These are phyloP conservation scores for Metschnikowia kofuensis DNA, from an alignment of 805 yeast species.

Conservation along the genomic window DNA sequence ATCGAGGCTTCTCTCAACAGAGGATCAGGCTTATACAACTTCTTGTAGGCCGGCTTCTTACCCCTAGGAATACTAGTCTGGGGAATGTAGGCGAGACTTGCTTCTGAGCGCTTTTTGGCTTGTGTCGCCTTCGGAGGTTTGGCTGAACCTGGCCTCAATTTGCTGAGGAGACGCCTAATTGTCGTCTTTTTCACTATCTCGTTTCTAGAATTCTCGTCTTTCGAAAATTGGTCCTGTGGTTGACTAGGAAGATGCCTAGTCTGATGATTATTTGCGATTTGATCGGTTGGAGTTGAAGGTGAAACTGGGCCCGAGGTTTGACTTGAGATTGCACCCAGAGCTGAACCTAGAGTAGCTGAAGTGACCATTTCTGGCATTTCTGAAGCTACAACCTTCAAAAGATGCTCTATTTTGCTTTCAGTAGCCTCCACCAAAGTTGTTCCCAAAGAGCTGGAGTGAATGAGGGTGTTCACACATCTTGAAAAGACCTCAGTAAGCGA, in stretches of 20 bases:
- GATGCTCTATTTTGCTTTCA: not conserved
- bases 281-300: too few relatives aligned
- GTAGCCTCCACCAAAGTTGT: constrained; percentile 13
- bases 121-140: not conserved
- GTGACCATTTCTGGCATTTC: not conserved
- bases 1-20: constrained; percentile 16
- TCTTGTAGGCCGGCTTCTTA: constrained; percentile 19
- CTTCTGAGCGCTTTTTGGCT: not conserved
- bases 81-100: constrained; percentile 11
- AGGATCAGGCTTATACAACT: constrained; percentile 26
- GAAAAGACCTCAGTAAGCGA: constrained; percentile 23
- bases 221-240: too few relatives aligned
- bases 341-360: too few relatives aligned
- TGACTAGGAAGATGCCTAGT: too few relatives aligned
- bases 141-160: not conserved
- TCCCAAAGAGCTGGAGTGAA: constrained; percentile 24
- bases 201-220: too few relatives aligned
- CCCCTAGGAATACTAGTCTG: constrained; percentile 26
- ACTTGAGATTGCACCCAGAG: too few relatives aligned
- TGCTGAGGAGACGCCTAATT: constrained; percentile 1
- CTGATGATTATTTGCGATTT: too few relatives aligned
- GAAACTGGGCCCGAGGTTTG: too few relatives aligned
- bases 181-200: not conserved
- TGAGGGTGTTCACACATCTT: constrained; percentile 19
- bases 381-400: not conserved